These are phyloP conservation scores for Pichia sp. DNA, from an alignment of 1,139 yeast genomes.

Conservation along the genomic window DNA sequence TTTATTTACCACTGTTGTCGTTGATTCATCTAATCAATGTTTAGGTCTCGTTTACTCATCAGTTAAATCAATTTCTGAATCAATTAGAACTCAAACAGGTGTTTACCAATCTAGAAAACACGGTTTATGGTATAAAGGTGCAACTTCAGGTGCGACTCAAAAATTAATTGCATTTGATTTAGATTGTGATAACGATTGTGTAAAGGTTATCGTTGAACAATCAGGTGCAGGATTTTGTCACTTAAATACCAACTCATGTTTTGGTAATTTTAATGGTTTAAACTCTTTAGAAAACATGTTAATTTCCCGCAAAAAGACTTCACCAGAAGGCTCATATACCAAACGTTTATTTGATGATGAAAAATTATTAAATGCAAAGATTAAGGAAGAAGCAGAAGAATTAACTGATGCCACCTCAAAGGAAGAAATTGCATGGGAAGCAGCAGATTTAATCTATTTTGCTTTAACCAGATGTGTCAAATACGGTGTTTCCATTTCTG, in stretches of 20 bases:
- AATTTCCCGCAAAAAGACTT: slow-evolving; percentile 44
- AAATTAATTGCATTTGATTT: slow-evolving; percentile 54
- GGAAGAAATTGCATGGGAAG: slow-evolving; percentile 91
- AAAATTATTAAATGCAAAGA: slow-evolving; percentile 70
- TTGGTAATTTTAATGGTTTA: slow-evolving; percentile 62
- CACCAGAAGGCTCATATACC: slow-evolving; percentile 92
- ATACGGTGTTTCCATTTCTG: slow-evolving; percentile 71
- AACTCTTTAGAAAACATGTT: slow-evolving; percentile 62
- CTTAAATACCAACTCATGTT: slow-evolving; percentile 73
- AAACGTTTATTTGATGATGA: slow-evolving; percentile 79
- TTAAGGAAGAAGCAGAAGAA: slow-evolving; percentile 95
- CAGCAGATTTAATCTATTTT: slow-evolving; percentile 91
- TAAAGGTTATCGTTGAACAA: slow-evolving; percentile 81
- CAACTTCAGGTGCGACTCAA: slow-evolving; percentile 93
- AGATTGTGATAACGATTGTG: slow-evolving; percentile 92
- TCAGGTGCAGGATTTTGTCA: slow-evolving; percentile 90
- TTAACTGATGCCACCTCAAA: slow-evolving; percentile 69
- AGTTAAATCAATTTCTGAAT: slow-evolving; percentile 69
- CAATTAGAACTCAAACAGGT: slow-evolving; percentile 77
- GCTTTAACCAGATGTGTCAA: slow-evolving; percentile 82
- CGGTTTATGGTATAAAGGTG: slow-evolving; percentile 94
- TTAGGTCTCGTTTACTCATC: slow-evolving; percentile 93
- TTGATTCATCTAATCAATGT: slow-evolving; percentile 58
- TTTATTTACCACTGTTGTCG: slow-evolving; percentile 77
- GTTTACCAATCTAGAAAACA: slow-evolving; percentile 90